These are phyloP conservation scores for Coniella vitis DNA, from an alignment of 2,329 filamentous ascomycete species.

Conservation along the genomic window DNA sequence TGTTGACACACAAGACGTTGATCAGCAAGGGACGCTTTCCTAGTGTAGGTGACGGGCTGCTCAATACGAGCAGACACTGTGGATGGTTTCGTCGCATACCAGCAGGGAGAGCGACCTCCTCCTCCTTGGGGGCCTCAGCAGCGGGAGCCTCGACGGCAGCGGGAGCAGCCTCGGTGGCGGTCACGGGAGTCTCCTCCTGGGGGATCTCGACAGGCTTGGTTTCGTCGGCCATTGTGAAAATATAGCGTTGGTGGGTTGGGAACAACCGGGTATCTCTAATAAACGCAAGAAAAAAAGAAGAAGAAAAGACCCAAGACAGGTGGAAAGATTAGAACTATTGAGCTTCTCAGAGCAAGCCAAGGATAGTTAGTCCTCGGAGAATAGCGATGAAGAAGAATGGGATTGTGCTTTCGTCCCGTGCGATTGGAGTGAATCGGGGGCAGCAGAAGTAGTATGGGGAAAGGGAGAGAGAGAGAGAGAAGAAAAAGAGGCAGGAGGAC, in stretches of 20 bases:
- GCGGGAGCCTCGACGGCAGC: constrained; percentile 22
- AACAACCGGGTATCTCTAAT: constrained; percentile 44
- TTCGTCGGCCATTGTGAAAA: constrained; percentile 62
- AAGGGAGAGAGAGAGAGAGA: not conserved
- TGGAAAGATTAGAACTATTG: constrained; percentile 7
- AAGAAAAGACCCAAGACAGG: constrained; percentile 14
- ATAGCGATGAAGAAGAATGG: constrained; percentile 4
- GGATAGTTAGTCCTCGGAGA: not conserved
- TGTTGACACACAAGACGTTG: constrained; percentile 5
- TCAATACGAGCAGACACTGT: not conserved
- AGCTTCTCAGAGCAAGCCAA: not conserved
- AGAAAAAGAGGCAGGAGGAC: constrained; percentile 6
- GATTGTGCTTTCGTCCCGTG: not conserved
- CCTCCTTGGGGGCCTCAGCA: constrained; percentile 14
- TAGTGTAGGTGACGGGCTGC: not conserved
- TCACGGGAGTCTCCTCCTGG: constrained; percentile 39
- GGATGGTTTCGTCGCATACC: constrained; percentile 10
- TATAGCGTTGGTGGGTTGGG: constrained; percentile 15
- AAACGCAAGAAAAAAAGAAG: constrained; percentile 24
- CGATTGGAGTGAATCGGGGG: not conserved
- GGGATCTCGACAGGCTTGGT: constrained; percentile 62
- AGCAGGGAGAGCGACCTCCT: constrained; percentile 13
- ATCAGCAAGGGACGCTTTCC: constrained; percentile 13
- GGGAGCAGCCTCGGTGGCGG: constrained; percentile 17
- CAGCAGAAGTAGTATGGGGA: constrained; percentile 2